phyloP scores from a whole-genome alignment of 192 early-diverging fungal genomes.

The Coemansia aciculifera region DNA sequence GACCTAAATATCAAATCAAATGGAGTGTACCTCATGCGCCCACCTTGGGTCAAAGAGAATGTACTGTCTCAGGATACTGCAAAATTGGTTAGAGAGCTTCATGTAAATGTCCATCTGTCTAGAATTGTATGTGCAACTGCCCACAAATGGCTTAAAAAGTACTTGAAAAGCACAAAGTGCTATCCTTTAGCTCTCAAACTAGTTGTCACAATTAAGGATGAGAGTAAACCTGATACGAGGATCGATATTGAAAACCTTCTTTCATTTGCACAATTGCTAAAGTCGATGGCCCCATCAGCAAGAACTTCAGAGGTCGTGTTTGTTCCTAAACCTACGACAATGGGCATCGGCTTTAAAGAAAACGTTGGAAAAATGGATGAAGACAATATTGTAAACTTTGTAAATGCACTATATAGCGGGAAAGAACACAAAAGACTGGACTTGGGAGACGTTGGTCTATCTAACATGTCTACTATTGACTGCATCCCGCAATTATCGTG shows the following conservation, averaged over 20 bases:
- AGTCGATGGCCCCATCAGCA: neutral
- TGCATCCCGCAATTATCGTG: neutral
- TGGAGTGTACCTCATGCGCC: neutral
- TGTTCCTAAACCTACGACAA: too few relatives aligned
- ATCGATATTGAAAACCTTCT: neutral
- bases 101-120: neutral
- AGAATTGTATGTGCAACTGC: neutral
- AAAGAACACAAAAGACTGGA: neutral
- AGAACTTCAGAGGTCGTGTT: neutral
- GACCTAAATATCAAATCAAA: neutral
- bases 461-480: neutral
- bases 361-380: neutral
- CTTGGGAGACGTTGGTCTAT: neutral
- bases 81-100: neutral
- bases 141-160: neutral
- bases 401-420: neutral
- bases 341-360: neutral
- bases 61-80: neutral
- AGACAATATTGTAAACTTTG: neutral
- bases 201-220: neutral
- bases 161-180: neutral
- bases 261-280: neutral
- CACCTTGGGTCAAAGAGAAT: neutral
- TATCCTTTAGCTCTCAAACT: neutral
- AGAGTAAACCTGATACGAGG: too few relatives aligned